Evolutionary conservation across 305 asterid genomes (phyloP).

Genomic region (Ilex paraguariensis): DNA sequence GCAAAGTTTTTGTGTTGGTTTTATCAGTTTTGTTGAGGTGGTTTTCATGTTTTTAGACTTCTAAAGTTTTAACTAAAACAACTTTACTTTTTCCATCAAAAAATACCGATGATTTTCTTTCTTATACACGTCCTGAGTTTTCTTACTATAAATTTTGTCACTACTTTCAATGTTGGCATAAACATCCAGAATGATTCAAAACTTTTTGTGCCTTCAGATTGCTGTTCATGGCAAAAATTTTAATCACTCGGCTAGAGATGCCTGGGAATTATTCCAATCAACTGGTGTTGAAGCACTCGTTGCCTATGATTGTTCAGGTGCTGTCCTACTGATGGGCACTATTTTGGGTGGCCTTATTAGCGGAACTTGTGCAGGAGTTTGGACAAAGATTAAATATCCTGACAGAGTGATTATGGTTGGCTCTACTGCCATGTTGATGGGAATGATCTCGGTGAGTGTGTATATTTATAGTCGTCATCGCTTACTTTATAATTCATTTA

Average conservation of each 20-base stretch:
- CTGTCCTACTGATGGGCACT: slow-evolving; percentile 85
- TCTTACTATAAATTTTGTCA: background rate
- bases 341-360: slow-evolving; percentile 76
- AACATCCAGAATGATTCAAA: no score
- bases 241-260: slow-evolving; percentile 92
- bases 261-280: slow-evolving; percentile 96
- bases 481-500: background rate
- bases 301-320: slow-evolving; percentile 96
- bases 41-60: no score
- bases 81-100: background rate
- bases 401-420: slow-evolving; percentile 84
- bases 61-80: no score
- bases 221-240: slow-evolving; percentile 93
- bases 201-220: slow-evolving; percentile 40
- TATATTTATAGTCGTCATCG: background rate
- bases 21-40: no score
- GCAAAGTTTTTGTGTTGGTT: no score
- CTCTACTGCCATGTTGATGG: slow-evolving; percentile 89
- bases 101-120: background rate
- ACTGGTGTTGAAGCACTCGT: slow-evolving; percentile 92
- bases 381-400: slow-evolving; percentile 68
- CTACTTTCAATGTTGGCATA: background rate
- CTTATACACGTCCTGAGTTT: background rate
- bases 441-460: slow-evolving; percentile 87
- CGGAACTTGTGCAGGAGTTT: slow-evolving; percentile 76